Evolutionary conservation across 2,329 filamentous ascomycete species (phyloP).

Genomic region (Claviceps arundinis): DNA sequence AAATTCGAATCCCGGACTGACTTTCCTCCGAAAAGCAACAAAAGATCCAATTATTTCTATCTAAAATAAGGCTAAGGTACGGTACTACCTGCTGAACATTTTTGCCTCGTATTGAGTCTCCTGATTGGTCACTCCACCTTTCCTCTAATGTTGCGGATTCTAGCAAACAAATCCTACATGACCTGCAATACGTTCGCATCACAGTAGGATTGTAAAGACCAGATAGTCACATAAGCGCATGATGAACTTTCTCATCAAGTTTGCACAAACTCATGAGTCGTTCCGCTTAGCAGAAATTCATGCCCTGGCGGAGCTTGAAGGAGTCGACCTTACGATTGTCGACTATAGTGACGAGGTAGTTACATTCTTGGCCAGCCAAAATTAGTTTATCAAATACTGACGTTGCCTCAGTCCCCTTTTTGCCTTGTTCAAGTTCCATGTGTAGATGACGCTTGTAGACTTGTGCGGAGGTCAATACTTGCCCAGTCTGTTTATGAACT

Average conservation of each 20-base stretch:
- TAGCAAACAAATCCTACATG: background rate
- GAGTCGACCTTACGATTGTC: conserved; percentile 57
- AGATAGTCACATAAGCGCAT: background rate
- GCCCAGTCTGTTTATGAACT: conserved; percentile 76
- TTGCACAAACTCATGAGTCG: conserved; percentile 80
- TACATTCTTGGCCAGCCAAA: background rate
- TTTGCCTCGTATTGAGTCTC: background rate
- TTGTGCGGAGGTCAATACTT: conserved; percentile 69
- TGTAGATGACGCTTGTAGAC: conserved; percentile 45
- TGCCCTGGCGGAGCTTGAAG: conserved; percentile 58
- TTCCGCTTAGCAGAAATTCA: conserved; percentile 78
- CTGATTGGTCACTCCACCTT: background rate
- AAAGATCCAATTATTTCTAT: no score
- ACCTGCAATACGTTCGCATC: background rate
- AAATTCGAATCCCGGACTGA: no score
- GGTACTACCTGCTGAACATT: no score
- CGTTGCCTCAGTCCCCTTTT: conserved; percentile 58
- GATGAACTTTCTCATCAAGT: conserved; percentile 77
- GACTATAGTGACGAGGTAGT: conserved; percentile 60
- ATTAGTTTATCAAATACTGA: conserved; percentile 7
- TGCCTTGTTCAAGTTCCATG: conserved; percentile 62
- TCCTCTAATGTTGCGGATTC: background rate
- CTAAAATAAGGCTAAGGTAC: no score
- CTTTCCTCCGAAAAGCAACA: no score
- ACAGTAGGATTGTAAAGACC: background rate